Percentiles rank a stretch among this genome's conserved stretches.
These are phyloP conservation scores for Pythium vanterpoolii DNA, from an alignment of 352 stramenopile species.

Conservation along the genomic window DNA sequence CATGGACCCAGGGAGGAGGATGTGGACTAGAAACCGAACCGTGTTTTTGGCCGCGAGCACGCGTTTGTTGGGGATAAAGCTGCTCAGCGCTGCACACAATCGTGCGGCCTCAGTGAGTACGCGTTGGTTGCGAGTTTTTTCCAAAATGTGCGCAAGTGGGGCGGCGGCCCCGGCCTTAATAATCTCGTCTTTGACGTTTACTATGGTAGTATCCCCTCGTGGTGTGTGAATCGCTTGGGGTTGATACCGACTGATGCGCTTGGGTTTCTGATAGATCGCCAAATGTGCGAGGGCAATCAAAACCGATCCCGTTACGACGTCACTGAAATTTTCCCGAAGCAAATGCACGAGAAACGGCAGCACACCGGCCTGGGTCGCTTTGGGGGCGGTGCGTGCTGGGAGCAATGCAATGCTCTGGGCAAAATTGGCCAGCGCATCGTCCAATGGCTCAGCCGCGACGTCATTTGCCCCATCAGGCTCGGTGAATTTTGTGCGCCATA, in stretches of 20 bases:
- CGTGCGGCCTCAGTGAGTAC: constrained; percentile 54
- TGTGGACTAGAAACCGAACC: constrained; percentile 41
- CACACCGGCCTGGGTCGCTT: constrained; percentile 46
- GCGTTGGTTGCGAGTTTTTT: constrained; percentile 42
- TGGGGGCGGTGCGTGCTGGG: constrained; percentile 36
- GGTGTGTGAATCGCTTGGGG: constrained; percentile 1
- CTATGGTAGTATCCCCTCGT: neutral
- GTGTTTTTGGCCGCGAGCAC: constrained; percentile 61
- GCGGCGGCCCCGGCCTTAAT: constrained; percentile 44
- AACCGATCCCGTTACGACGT: constrained; percentile 61
- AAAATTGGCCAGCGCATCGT: constrained; percentile 69
- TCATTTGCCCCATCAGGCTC: neutral
- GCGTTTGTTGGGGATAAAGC: constrained; percentile 58
- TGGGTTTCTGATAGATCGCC: constrained; percentile 47
- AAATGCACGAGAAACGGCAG: constrained; percentile 66
- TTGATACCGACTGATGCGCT: constrained; percentile 18
- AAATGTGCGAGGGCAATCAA: constrained; percentile 67
- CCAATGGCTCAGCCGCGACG: constrained; percentile 25
- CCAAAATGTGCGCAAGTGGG: constrained; percentile 51
- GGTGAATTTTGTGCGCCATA: constrained; percentile 53
- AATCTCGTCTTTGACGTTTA: constrained; percentile 62
- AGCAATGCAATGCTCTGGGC: constrained; percentile 68
- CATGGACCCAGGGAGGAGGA: constrained; percentile 29
- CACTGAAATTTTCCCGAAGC: constrained; percentile 46
- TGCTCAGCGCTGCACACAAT: constrained; percentile 51